Evolutionary conservation across 1,139 yeast genomes (phyloP).

Genomic region (Yamadazyma kanchanaburiensis): DNA sequence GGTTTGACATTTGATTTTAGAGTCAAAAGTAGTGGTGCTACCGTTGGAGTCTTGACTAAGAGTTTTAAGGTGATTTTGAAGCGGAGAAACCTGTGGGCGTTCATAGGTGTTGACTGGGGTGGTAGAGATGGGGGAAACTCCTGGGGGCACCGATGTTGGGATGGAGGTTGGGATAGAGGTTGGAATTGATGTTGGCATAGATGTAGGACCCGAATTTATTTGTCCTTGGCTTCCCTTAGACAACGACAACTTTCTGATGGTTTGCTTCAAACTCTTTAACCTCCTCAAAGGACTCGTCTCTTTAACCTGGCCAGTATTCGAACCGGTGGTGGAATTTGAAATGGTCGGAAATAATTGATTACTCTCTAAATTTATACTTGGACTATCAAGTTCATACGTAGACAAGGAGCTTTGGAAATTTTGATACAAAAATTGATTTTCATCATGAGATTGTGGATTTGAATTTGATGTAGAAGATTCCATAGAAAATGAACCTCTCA

Average conservation of each 20-base stretch:
- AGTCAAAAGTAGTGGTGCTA: conserved; percentile 11
- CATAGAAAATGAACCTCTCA: no score
- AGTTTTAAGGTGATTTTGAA: conserved; percentile 19
- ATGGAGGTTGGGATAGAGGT: not conserved
- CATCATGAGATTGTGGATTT: conserved; percentile 1
- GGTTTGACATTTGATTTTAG: conserved; percentile 13
- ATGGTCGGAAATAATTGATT: conserved; percentile 20
- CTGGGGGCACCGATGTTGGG: not conserved
- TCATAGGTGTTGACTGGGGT: conserved; percentile 3
- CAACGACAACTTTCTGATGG: conserved; percentile 17
- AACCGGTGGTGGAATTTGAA: conserved; percentile 10
- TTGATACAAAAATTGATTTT: conserved; percentile 12
- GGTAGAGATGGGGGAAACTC: no score
- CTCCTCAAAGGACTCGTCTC: conserved; percentile 35
- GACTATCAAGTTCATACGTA: conserved; percentile 29
- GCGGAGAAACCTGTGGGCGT: conserved; percentile 20
- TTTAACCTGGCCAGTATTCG: conserved; percentile 4
- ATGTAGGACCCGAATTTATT: not conserved
- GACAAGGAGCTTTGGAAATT: conserved; percentile 18
- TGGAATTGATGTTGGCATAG: conserved; percentile 1
- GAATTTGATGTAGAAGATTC: conserved; percentile 1
- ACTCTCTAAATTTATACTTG: conserved; percentile 19
- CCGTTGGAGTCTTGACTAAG: conserved; percentile 16
- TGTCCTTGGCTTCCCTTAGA: conserved; percentile 7
- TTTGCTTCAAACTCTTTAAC: conserved; percentile 26